Conservation (phyloP, 2,329 filamentous ascomycete species). For the Pseudohalonectria lignicola region DNA sequence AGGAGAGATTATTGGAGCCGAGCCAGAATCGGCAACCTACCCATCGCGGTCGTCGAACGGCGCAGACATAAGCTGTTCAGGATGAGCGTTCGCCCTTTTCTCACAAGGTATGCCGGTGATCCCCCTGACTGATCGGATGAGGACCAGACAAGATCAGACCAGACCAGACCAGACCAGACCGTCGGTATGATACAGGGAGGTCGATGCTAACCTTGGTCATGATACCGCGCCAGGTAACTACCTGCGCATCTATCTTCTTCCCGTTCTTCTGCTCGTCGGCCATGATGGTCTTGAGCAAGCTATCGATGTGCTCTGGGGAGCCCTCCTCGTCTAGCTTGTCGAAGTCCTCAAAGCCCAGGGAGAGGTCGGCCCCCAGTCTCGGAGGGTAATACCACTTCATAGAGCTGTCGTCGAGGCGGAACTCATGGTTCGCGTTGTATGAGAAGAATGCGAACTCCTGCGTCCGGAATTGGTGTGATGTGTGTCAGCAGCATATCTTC, state of each 20-base stretch:
- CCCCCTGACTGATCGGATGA: no score
- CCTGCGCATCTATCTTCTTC: conserved; percentile 59
- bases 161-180: no score
- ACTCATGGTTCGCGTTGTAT: conserved; percentile 74
- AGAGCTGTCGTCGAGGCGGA: conserved; percentile 66
- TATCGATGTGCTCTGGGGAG: conserved; percentile 78
- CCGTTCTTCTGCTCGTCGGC: conserved; percentile 59
- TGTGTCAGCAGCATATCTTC: neutral
- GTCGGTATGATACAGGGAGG: no score
- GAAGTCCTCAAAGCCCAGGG: conserved; percentile 71
- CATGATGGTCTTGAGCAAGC: conserved; percentile 65
- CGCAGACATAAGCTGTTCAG: conserved; percentile 64
- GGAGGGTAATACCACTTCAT: conserved; percentile 84
- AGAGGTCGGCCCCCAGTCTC: conserved; percentile 60
- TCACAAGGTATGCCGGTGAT: no score
- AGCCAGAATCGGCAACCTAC: conserved; percentile 27
- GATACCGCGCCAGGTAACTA: conserved; percentile 95
- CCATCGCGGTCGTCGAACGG: conserved; percentile 76
- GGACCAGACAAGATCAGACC: no score
- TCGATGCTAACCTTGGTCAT: conserved; percentile 76
- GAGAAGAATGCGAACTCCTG: conserved; percentile 91
- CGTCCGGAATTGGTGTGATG: neutral
- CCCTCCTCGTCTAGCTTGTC: conserved; percentile 65
- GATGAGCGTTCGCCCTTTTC: no score
- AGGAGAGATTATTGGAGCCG: neutral